These are phyloP conservation scores for Syzygium jambos DNA, from an alignment of 345 rosid species.

Conservation along the genomic window DNA sequence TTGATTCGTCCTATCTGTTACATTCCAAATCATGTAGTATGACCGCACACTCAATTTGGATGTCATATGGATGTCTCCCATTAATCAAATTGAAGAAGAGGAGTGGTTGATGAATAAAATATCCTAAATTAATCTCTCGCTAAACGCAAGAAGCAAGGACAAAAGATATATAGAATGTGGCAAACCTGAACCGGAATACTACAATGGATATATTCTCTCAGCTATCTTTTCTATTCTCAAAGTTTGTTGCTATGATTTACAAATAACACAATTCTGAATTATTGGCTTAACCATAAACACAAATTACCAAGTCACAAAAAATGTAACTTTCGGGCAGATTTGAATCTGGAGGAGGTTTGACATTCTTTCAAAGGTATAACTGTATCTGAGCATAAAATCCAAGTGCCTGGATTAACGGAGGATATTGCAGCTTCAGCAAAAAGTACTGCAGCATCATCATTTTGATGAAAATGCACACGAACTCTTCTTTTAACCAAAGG, in stretches of 20 bases:
- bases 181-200: background rate
- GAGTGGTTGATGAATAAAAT: background rate
- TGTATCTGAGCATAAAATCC: background rate
- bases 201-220: background rate
- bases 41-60: background rate
- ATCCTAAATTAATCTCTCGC: background rate
- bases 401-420: background rate
- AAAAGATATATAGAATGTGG: background rate
- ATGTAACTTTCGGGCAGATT: background rate
- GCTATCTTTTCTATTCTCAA: background rate
- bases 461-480: background rate
- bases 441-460: background rate
- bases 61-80: background rate
- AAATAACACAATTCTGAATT: background rate
- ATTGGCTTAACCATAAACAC: background rate
- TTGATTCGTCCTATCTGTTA: constrained; percentile 29
- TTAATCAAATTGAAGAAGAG: background rate
- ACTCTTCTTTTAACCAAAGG: background rate
- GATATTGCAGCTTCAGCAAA: background rate
- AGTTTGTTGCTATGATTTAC: background rate
- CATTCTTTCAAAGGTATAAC: background rate
- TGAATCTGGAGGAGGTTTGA: background rate
- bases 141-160: background rate
- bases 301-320: background rate
- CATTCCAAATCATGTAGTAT: background rate